Base-by-base conservation (phyloP, 2,329 filamentous ascomycete genomes). In the Coccinonectria pachysandricola region DNA sequence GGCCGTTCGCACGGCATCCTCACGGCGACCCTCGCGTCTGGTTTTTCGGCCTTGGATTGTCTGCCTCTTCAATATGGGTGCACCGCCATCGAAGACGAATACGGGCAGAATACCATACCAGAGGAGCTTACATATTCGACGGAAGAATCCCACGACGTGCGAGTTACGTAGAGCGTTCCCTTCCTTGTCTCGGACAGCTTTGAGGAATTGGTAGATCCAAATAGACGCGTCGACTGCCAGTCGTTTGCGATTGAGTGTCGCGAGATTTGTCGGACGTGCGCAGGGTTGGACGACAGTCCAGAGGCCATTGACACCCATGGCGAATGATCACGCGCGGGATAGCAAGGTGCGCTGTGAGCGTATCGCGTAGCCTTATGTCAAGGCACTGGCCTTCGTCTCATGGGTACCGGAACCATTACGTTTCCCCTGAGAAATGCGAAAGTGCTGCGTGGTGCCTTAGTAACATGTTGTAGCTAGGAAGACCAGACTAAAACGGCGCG, bases 141-240 rank as follows among this genome's bases (percentile, higher is more conserved):
- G 83, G 59, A 98, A 98, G 71, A 98, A 98, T 19, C 92, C 91
- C 21, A 98, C 84, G 18, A 98, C 75, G 49, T 98, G 91, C 15
- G 84, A 88, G 60, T 95, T 98, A 38, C 87, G 84, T 27, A 98
- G 67, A 1, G 91, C 91, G 50, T 98, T 94, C 28, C 91, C 91
- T 57, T 98, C 91, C 49, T 96, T 95, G 59, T 98, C 91, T 45
- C 91, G 87, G 8, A 98, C 91, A 7, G 92, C 91, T 62, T 98
- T 98, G 45, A 98, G 75, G 49, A 98, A 98, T 52, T 98, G 91
- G 65, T 98, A 98, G 45, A 98, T 96, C 91, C 91, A 98, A 52
- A 98, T 98, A 8, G 87, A 95, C 32, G 92, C 91, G 59, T 98
- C 91, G 41, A 98, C 85, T 23, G 91, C 92, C 25, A 98, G 79